Evolutionary conservation across 2,329 filamentous ascomycete genomes (phyloP).

Genomic region (Dothistroma septosporum): DNA sequence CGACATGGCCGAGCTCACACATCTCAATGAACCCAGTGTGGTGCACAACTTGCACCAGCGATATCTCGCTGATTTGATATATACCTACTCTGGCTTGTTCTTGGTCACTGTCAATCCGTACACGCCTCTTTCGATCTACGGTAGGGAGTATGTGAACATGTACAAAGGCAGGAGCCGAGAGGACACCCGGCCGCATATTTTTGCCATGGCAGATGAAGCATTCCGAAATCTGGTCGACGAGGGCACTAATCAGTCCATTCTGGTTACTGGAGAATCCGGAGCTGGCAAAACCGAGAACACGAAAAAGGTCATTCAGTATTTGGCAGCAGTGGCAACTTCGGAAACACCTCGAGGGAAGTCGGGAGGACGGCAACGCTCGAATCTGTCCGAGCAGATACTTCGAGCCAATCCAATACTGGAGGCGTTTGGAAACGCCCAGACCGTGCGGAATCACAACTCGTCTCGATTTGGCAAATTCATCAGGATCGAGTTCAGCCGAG

Average conservation of each 20-base stretch:
- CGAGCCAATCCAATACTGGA: conserved; percentile 96
- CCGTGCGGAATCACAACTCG: conserved; percentile 96
- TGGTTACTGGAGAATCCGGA: conserved; percentile 96
- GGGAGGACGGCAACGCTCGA: conserved; percentile 67
- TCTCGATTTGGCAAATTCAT: conserved; percentile 99
- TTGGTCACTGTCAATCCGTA: conserved; percentile 97
- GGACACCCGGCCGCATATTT: conserved; percentile 95
- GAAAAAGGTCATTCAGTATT: conserved; percentile 98
- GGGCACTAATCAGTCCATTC: conserved; percentile 91
- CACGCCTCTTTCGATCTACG: conserved; percentile 89
- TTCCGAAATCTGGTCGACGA: conserved; percentile 95
- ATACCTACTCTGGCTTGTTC: conserved; percentile 94
- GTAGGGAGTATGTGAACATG: conserved; percentile 95
- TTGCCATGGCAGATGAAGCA: conserved; percentile 93
- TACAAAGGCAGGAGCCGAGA: conserved; percentile 88
- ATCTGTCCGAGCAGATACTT: conserved; percentile 91
- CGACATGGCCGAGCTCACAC: conserved; percentile 98
- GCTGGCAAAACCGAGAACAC: conserved; percentile 99
- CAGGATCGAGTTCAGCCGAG: conserved; percentile 85
- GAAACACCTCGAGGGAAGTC: conserved; percentile 62
- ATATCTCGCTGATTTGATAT: conserved; percentile 94
- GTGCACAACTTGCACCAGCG: conserved; percentile 94
- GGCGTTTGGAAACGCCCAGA: conserved; percentile 97
- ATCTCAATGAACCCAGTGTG: conserved; percentile 95
- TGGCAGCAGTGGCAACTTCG: conserved; percentile 85